Conservation (phyloP, 2,329 filamentous ascomycete genomes). For the Penicillium griseofulvum region DNA sequence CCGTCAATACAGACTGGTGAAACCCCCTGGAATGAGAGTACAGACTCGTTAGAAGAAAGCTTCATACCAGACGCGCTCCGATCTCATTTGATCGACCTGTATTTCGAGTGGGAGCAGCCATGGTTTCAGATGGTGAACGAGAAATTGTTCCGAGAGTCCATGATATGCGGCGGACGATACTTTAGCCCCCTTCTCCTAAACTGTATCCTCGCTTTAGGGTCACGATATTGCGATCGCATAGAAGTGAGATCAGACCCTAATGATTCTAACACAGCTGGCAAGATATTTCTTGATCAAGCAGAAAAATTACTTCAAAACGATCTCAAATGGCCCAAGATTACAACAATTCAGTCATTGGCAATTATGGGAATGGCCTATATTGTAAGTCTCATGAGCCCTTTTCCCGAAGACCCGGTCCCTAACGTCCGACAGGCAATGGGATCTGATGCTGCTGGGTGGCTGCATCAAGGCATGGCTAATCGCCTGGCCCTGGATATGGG, state of each 20-base stretch:
- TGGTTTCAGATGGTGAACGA: slow-evolving; percentile 41
- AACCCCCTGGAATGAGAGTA: neutral
- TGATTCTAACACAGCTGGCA: slow-evolving; percentile 37
- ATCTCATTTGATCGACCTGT: slow-evolving; percentile 34
- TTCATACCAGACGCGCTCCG: slow-evolving; percentile 25
- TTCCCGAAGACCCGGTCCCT: neutral
- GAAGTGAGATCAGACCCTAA: slow-evolving; percentile 32
- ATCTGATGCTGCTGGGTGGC: slow-evolving; percentile 37
- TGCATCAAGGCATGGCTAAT: slow-evolving; percentile 40
- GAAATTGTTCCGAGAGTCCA: slow-evolving; percentile 33
- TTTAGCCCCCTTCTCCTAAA: slow-evolving; percentile 34
- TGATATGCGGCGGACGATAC: slow-evolving; percentile 27
- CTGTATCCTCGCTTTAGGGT: slow-evolving; percentile 36
- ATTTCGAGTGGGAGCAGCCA: slow-evolving; percentile 40
- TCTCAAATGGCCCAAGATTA: slow-evolving; percentile 32
- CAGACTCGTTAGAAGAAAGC: neutral
- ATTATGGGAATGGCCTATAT: slow-evolving; percentile 31
- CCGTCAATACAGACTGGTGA: neutral
- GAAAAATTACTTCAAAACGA: slow-evolving; percentile 22
- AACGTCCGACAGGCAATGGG: slow-evolving; percentile 30
- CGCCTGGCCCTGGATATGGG: slow-evolving; percentile 41
- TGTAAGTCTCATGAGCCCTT: slow-evolving; percentile 18
- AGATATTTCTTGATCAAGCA: slow-evolving; percentile 31
- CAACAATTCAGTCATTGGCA: slow-evolving; percentile 38
- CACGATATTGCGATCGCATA: slow-evolving; percentile 33